phyloP scores from a whole-genome alignment of 345 rosid species.

The Salix koriyanagi region DNA sequence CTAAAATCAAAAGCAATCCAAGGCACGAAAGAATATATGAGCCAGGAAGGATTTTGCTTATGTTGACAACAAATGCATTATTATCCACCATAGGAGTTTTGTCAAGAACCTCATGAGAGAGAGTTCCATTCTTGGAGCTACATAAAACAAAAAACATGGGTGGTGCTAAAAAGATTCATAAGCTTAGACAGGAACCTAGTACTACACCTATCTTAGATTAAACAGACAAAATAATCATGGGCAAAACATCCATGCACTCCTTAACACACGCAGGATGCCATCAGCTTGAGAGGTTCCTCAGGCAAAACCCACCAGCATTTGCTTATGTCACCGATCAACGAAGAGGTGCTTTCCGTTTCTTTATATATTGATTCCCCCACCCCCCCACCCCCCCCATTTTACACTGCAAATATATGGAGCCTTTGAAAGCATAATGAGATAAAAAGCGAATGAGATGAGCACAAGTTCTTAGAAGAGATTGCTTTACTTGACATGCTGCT shows the following conservation, averaged over 20 bases:
- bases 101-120: constrained; percentile 2
- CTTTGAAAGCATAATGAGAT: neutral
- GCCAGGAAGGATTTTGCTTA: neutral
- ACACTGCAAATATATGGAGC: neutral
- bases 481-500: neutral
- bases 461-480: neutral
- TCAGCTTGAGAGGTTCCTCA: neutral
- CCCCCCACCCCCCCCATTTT: neutral
- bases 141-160: neutral
- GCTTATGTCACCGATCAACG: neutral
- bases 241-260: too few species aligned
- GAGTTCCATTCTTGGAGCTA: neutral
- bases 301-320: neutral
- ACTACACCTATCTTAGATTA: neutral
- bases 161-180: neutral
- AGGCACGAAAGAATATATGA: neutral
- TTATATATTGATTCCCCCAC: neutral
- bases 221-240: neutral
- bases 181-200: neutral
- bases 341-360: neutral
- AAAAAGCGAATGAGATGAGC: neutral
- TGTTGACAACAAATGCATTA: neutral
- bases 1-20: neutral
- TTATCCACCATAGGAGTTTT: neutral
- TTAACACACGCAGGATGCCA: neutral